These are phyloP conservation scores for Hypoxylon sp. DNA, from an alignment of 2,329 filamentous ascomycete species.

Conservation along the genomic window DNA sequence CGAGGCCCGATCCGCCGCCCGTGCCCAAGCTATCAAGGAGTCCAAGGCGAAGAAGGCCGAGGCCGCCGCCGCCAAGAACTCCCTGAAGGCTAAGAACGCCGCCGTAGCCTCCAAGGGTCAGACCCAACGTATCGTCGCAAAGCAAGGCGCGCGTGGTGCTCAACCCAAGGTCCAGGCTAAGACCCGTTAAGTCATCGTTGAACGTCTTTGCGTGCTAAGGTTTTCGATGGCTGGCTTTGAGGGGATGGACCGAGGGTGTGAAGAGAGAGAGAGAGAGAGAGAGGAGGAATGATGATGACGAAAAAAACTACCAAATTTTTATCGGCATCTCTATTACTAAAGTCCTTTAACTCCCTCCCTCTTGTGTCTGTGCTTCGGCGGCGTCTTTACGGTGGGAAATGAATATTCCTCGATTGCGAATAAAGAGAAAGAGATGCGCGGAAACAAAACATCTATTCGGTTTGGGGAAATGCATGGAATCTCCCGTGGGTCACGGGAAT, in stretches of 20 bases:
- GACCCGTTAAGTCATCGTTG: conserved; percentile 74
- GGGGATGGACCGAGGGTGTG: conserved; percentile 13
- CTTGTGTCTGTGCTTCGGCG: conserved; percentile 47
- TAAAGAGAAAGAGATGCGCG: conserved; percentile 35
- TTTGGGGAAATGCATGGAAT: conserved; percentile 46
- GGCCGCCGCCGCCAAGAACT: conserved; percentile 93
- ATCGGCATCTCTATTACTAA: conserved; percentile 23
- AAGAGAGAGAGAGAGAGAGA: conserved; percentile 30
- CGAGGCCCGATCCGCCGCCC: conserved; percentile 93
- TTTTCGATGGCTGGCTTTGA: conserved; percentile 1
- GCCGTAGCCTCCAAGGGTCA: conserved; percentile 80
- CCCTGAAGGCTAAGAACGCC: conserved; percentile 97
- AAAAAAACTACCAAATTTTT: conserved; percentile 25
- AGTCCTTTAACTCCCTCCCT: conserved; percentile 10
- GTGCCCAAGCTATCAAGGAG: conserved; percentile 91
- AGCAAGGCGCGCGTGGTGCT: conserved; percentile 96
- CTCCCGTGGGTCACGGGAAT: conserved; percentile 49
- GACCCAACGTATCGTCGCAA: conserved; percentile 85
- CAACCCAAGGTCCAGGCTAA: conserved; percentile 86
- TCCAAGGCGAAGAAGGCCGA: conserved; percentile 98
- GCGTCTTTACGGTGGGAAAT: conserved; percentile 51
- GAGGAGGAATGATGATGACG: conserved; percentile 38
- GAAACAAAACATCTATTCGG: conserved; percentile 43
- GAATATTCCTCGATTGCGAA: conserved; percentile 48
- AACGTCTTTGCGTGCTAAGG: conserved; percentile 7